Percentiles rank a stretch among this genome's conserved stretches.
Evolutionary conservation across 192 early-diverging fungal species (phyloP).

Genomic region (Coemansia sp.): DNA sequence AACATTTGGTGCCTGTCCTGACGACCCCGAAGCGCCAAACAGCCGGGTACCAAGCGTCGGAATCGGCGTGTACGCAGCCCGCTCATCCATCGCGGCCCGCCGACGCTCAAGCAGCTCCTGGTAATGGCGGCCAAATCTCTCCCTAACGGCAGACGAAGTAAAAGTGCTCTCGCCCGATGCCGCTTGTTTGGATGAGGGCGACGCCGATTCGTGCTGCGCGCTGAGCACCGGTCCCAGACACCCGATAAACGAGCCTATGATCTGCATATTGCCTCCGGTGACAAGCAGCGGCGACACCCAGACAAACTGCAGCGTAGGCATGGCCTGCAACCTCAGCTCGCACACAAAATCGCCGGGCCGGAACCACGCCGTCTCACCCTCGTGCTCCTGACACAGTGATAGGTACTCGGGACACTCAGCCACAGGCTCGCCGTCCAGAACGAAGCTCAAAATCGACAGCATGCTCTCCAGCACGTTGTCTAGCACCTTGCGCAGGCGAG

Average conservation of each 20-base stretch:
- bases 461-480: constrained; percentile 44
- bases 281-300: constrained; percentile 64
- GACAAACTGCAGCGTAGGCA: constrained; percentile 60
- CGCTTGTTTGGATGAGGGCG: neutral
- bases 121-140: constrained; percentile 25
- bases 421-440: constrained; percentile 69
- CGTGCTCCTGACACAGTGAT: constrained; percentile 31
- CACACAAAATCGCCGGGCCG: constrained; percentile 69
- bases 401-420: constrained; percentile 63
- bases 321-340: constrained; percentile 56
- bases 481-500: constrained; percentile 23
- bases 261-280: constrained; percentile 44
- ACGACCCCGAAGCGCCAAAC: neutral
- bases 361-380: constrained; percentile 59
- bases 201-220: constrained; percentile 63
- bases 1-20: too few relatives aligned
- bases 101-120: constrained; percentile 18
- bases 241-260: constrained; percentile 61
- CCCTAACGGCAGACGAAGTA: neutral
- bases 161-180: neutral
- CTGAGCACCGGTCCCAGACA: constrained; percentile 68
- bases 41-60: constrained; percentile 3
- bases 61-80: constrained; percentile 25
- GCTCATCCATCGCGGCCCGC: constrained; percentile 9
- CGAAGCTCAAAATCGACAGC: constrained; percentile 61